Conservation (phyloP, 345 rosid genomes). For the Xanthoceras sorbifolium region DNA sequence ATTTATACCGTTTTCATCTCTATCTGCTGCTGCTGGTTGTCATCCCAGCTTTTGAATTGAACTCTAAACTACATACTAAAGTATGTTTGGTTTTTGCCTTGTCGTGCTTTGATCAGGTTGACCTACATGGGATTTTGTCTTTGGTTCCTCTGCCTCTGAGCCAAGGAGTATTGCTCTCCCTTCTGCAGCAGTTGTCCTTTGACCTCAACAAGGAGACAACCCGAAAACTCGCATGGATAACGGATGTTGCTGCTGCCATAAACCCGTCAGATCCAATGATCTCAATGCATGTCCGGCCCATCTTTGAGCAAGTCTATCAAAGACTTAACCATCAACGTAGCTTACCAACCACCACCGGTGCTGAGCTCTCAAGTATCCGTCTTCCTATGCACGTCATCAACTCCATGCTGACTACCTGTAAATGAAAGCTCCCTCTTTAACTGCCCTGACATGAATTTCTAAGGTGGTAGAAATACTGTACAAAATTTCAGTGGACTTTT, state of each 20-base stretch:
- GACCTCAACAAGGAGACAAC: conserved; percentile 67
- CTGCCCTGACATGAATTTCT: background rate
- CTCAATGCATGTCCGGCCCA: conserved; percentile 57
- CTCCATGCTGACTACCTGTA: conserved; percentile 58
- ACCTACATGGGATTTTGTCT: conserved; percentile 53
- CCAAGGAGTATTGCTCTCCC: conserved; percentile 86
- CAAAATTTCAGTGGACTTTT: background rate
- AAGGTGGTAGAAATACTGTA: background rate
- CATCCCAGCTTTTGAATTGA: background rate
- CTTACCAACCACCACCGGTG: conserved; percentile 41
- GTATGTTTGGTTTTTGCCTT: conserved; percentile 1
- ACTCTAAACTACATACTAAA: background rate
- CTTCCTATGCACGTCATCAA: conserved; percentile 74
- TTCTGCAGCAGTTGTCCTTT: conserved; percentile 82
- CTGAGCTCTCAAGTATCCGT: conserved; percentile 54
- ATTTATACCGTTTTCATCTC: background rate
- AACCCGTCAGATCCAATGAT: conserved; percentile 75
- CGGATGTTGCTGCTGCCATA: conserved; percentile 72
- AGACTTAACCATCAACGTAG: conserved; percentile 54
- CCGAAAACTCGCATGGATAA: conserved; percentile 77
- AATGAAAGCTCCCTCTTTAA: conserved; percentile 35
- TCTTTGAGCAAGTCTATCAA: conserved; percentile 78
- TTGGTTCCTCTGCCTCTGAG: conserved; percentile 67
- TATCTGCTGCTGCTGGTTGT: background rate
- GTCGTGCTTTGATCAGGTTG: conserved; percentile 49